Base-by-base conservation (phyloP, 345 rosid genomes). In the Salix dunnii region DNA sequence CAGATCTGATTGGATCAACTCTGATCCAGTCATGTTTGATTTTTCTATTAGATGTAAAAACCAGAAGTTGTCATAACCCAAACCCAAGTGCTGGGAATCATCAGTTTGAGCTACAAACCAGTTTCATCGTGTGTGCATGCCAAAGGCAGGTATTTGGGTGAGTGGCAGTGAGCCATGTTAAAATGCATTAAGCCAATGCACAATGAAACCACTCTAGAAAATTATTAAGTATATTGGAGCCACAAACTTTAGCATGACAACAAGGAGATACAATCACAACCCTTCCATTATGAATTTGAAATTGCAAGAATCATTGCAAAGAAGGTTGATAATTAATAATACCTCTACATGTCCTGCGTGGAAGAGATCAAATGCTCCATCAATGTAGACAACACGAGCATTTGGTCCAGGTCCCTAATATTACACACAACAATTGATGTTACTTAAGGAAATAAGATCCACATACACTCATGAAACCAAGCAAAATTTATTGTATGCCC, bases 331-430 rank as follows among this genome's bases (percentile, higher is more conserved):
- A 30, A 38, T 35, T 38, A 33, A 49, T 48, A 38, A 69, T 89
- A 94, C 98, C 98, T 94, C 97, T 5, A 92, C 99, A 83, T 94
- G 99, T 77, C 99, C 99, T 43, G 99, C 99, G 84, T 94, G 99
- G 77, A 94, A 94, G 78, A 94, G 95, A 91, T 94, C 99, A 82
- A 94, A 94, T 43, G 97, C 97, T 23, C 99, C 99, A 82, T 94
- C 99, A 72, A 94, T 92, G 82, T 94, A 94, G 21, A 94, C 87
- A 62, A 94, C 81, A 49, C 88, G 88, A 65, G 99, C 91, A 88
- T 90, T 89, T 53, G 97, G 97, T 78, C 90, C 88, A 40, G 97
- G 99, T 61, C 92, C 95, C 99, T 94, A 89, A 76, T 62, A 60
- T 25, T 38, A 53, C 49, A 73, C 0, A 35, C 64, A 58, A 58